Base-by-base conservation (phyloP, 2,329 filamentous ascomycete species). In the Ascochyta pisi region DNA sequence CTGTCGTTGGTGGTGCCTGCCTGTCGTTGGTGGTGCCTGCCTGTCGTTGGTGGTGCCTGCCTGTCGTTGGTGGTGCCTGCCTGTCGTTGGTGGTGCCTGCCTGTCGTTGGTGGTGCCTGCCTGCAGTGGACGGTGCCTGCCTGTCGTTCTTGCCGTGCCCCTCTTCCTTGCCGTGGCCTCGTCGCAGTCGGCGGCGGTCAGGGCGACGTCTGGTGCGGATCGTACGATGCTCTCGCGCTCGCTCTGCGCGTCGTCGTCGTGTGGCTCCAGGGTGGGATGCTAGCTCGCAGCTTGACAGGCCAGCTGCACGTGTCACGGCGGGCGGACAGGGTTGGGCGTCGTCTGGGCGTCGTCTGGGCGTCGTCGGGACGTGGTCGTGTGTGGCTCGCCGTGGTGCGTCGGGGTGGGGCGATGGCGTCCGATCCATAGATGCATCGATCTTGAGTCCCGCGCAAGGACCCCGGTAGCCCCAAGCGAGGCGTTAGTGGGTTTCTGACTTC, bases 401-500 rank as follows among this genome's bases (percentile, higher is more conserved):
- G 29, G 13, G 22, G 29, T 10, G 13, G 7, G 31, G 31, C 19
- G 29, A 24, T 37, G 26, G 35, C 26, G 24, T 5, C 45, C 35
- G 45, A 48, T 48, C 26, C 19, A 2, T 9, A 31, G 37, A 40
- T 38, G 9, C 45, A 48, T 29, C 44, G 34, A 38, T 38, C 19
- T 3, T 19, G 19, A 39, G 35, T 4, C 16, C 34, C 35, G 35
- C 24, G 44, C 44, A 47, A 35, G 42, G 42, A 19, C 42, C 40
- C 33, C 31, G 29, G 42, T 3, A 5, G 24, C 29, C 12, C 29
- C 15, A 35, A 40, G 22, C 37, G 22, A n/a, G 16, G 26, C 42
- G 19, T 46, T 56, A 51, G 47, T 15, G 47, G 35, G 37, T 51
- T 39, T 39, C 35, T 22, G 37, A 2, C 16, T 47, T 47, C 38